phyloP scores from a whole-genome alignment of 176 grass and related monocot species.

The Oryza officinalis region DNA sequence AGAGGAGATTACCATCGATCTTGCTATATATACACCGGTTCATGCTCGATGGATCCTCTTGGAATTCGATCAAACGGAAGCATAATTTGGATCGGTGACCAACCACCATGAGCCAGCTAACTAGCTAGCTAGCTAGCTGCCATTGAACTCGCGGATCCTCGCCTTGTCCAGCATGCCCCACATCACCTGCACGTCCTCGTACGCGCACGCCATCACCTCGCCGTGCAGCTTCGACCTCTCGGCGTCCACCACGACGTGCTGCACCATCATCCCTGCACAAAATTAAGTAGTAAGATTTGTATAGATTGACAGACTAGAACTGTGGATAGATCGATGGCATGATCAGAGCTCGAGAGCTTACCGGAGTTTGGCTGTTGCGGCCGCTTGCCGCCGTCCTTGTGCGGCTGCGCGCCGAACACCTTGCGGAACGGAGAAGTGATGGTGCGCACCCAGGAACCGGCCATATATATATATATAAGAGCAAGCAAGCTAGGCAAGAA shows the following conservation, averaged over 20 bases:
- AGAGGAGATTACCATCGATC: neutral
- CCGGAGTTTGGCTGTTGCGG: slow-evolving; percentile 12
- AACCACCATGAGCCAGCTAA: slow-evolving; percentile 22
- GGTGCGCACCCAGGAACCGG: slow-evolving; percentile 62
- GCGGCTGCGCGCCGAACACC: slow-evolving; percentile 41
- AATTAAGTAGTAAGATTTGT: neutral
- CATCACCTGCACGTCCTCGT: slow-evolving; percentile 80
- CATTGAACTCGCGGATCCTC: slow-evolving; percentile 32
- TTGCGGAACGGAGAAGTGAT: slow-evolving; percentile 76
- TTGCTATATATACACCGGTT: neutral
- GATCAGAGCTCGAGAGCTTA: neutral
- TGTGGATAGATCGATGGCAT: neutral
- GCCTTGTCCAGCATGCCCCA: slow-evolving; percentile 86
- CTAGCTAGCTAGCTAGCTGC: slow-evolving; percentile 37
- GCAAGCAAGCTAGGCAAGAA: neutral
- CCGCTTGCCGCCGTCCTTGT: slow-evolving; percentile 53
- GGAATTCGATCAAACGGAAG: neutral
- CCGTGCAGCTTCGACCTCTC: slow-evolving; percentile 60
- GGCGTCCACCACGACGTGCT: slow-evolving; percentile 26
- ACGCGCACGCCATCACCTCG: slow-evolving; percentile 77
- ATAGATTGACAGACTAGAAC: too few relatives aligned
- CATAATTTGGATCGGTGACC: too few relatives aligned
- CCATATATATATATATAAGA: slow-evolving; percentile 35
- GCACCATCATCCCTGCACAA: slow-evolving; percentile 29
- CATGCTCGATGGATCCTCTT: neutral